Base-by-base conservation (phyloP, 2,329 filamentous ascomycete species). In the Arthrobotrys conoides region DNA sequence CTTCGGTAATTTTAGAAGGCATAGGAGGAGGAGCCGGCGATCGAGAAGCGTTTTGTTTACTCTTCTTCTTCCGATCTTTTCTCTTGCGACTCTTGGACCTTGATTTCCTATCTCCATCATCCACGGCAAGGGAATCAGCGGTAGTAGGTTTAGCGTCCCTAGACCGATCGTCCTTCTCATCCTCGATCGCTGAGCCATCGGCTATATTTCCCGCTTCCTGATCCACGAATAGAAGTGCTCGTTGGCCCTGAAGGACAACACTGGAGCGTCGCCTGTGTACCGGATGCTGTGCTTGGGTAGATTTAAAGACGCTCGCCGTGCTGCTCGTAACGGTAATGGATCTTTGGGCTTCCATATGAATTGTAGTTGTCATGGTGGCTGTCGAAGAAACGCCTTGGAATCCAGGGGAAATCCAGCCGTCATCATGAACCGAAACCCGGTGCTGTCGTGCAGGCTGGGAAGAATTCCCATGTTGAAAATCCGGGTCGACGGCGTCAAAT, bases 51-150 rank as follows among this genome's bases (percentile, higher is more conserved):
- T 73, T 66, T 18, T 66, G 44, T 36, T 79, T 79, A 12, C 49
- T 66, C 55, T 64, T 75, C 76, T 79, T 79, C 57, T 73, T 73
- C 22, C 71, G 27, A 30, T 79, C 71, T 51, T 67, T 79, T 10
- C 76, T 55, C 53, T 75, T 79, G 49, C 76, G 75, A 16, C 75
- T 78, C 64, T 78, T 78, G 0, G 75, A 78, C 55, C 75, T 38
- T 20, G 75, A 78, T 70, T 79, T 67, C 46, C 76, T 66, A 70
- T 71, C 76, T 38, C 65, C 69, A 14, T 75, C 49, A 20, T 51
- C 38, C 1, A 66, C 70, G 24, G 65, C 48, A 22, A 70, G 65
- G 12, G 36, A 46, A 27, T 73, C 69, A 38, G 65, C 59, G 36
- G 53, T 57, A 12, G 64, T 53, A 33, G 57, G 69, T 53, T 75